Percentiles rank a stretch among this genome's conserved stretches.
These are phyloP conservation scores for Ambrosiella cleistominuta DNA, from an alignment of 2,329 filamentous ascomycete genomes.

Conservation along the genomic window DNA sequence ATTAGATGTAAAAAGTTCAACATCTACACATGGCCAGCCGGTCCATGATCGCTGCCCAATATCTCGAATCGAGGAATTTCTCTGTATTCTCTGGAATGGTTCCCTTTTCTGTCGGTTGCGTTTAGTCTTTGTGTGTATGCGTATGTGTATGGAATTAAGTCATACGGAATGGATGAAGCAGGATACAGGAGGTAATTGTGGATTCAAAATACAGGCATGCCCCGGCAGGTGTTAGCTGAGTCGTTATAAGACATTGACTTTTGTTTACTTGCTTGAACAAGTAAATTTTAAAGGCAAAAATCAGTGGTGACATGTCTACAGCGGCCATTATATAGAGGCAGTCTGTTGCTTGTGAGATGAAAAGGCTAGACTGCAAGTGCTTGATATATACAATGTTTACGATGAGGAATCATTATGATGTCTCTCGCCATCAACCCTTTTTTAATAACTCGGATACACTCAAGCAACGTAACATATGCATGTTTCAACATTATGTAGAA, in stretches of 20 bases:
- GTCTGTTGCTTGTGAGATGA: no score
- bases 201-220: not conserved
- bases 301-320: no score
- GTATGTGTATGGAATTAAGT: not conserved
- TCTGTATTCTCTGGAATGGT: not conserved
- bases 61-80: not conserved
- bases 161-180: not conserved
- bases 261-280: no score
- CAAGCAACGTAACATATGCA: no score
- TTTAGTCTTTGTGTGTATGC: not conserved
- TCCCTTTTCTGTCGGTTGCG: not conserved
- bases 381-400: no score
- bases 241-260: not conserved
- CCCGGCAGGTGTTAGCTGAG: not conserved
- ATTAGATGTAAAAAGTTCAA: not conserved
- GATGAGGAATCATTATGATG: no score
- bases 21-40: not conserved
- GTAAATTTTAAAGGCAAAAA: no score
- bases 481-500: no score
- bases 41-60: not conserved
- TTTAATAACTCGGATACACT: no score
- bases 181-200: not conserved
- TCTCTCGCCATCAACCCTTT: no score
- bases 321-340: no score
- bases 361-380: no score